Conservation (phyloP, 2,329 filamentous ascomycete genomes). For the Fusarium miscanthi region DNA sequence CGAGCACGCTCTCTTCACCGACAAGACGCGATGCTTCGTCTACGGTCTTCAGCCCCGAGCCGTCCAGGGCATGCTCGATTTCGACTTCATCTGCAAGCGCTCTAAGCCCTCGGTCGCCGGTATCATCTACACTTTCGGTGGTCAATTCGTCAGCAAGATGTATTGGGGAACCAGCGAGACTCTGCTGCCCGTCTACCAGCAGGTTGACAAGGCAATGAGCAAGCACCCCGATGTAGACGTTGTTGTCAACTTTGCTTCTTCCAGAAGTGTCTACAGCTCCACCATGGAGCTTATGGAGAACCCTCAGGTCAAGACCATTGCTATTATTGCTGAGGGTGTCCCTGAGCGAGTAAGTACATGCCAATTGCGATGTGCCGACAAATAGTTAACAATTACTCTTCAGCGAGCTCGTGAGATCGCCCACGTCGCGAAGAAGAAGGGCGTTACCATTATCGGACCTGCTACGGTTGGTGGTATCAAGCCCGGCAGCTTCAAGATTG, state of each 20-base stretch:
- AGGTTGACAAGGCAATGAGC: slow-evolving; percentile 88
- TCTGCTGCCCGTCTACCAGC: slow-evolving; percentile 97
- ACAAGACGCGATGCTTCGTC: slow-evolving; percentile 99
- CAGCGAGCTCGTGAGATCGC: slow-evolving; percentile 97
- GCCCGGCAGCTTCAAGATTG: slow-evolving; percentile 99
- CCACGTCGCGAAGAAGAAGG: slow-evolving; percentile 97
- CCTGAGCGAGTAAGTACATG: slow-evolving; percentile 84
- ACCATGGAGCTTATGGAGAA: slow-evolving; percentile 98
- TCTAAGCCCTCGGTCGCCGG: slow-evolving; percentile 94
- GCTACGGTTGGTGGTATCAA: slow-evolving; percentile 99
- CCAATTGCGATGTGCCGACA: slow-evolving; percentile 8
- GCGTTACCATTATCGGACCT: slow-evolving; percentile 97
- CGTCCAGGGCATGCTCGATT: slow-evolving; percentile 95
- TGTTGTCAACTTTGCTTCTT: slow-evolving; percentile 99
- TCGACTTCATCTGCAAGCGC: slow-evolving; percentile 99
- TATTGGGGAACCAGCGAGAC: slow-evolving; percentile 99
- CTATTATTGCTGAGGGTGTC: slow-evolving; percentile 99
- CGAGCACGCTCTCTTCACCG: slow-evolving; percentile 93
- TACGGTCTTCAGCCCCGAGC: slow-evolving; percentile 98
- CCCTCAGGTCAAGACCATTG: slow-evolving; percentile 98
- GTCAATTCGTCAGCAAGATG: slow-evolving; percentile 99
- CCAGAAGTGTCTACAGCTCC: slow-evolving; percentile 97
- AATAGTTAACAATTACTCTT: slow-evolving; percentile 21
- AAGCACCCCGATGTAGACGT: slow-evolving; percentile 98
- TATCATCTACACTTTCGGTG: slow-evolving; percentile 99